Conservation (phyloP, 345 rosid genomes). For the Salix udensis region DNA sequence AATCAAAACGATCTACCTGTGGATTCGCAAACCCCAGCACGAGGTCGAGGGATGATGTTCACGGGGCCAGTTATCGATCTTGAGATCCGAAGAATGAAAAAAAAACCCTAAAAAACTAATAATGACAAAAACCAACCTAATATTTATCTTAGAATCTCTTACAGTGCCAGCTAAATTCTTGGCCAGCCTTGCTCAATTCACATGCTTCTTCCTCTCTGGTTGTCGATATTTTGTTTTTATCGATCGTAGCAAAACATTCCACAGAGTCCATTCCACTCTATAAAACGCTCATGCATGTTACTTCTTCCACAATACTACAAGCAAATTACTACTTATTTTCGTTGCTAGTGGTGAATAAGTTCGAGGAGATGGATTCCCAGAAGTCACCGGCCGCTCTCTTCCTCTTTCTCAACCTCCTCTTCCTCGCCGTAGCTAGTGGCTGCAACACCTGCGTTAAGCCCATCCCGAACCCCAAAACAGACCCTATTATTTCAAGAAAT, state of each 20-base stretch:
- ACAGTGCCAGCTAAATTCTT: not conserved
- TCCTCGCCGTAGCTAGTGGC: slow-evolving; percentile 40
- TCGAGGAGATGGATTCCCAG: slow-evolving; percentile 33
- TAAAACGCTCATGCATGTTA: not conserved
- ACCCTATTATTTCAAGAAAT: slow-evolving; percentile 19
- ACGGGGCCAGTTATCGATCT: not conserved
- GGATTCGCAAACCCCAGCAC: not conserved
- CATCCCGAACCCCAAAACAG: slow-evolving; percentile 40
- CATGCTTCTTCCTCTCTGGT: not conserved
- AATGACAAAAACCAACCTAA: not conserved
- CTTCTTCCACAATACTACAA: too few relatives aligned
- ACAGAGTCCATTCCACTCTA: not conserved
- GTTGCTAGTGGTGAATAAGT: too few relatives aligned
- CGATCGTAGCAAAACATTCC: not conserved
- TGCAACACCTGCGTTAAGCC: slow-evolving; percentile 49
- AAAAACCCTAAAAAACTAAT: not conserved
- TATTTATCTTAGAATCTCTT: not conserved
- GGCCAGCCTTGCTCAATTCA: slow-evolving; percentile 2
- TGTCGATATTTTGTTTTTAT: too few relatives aligned
- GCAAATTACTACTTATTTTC: too few relatives aligned
- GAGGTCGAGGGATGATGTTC: not conserved
- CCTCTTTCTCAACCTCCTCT: slow-evolving; percentile 31
- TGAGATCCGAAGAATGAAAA: not conserved
- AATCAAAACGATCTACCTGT: not conserved
- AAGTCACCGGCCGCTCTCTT: slow-evolving; percentile 28